These are phyloP conservation scores for Phytopythium kandeliae DNA, from an alignment of 352 stramenopile genomes.

Conservation along the genomic window DNA sequence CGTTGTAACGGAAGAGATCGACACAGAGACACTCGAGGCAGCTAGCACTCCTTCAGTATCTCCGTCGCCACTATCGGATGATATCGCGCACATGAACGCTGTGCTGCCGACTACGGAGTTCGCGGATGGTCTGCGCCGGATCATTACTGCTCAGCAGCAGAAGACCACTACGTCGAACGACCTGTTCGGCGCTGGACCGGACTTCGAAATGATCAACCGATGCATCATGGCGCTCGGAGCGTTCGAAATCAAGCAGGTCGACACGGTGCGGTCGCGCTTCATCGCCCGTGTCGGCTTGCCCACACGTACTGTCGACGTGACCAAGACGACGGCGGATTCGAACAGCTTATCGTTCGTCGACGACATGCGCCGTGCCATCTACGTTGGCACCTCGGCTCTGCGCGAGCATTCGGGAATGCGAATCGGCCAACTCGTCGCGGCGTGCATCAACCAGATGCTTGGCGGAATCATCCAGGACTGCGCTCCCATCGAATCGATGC, in stretches of 20 bases:
- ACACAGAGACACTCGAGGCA: constrained; percentile 6
- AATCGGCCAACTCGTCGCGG: constrained; percentile 48
- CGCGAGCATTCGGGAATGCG: constrained; percentile 24
- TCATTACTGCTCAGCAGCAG: constrained; percentile 66
- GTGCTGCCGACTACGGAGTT: constrained; percentile 50
- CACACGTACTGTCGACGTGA: constrained; percentile 49
- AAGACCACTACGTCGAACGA: constrained; percentile 39
- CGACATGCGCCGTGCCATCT: constrained; percentile 27
- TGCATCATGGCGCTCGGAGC: constrained; percentile 39
- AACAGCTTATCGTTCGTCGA: constrained; percentile 66
- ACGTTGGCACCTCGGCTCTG: constrained; percentile 14
- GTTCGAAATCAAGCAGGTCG: constrained; percentile 48
- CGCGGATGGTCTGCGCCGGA: constrained; percentile 43
- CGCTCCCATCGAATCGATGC: constrained; percentile 57
- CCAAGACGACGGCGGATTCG: constrained; percentile 32
- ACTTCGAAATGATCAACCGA: constrained; percentile 64
- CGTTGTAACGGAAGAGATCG: constrained; percentile 60
- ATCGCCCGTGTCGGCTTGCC: constrained; percentile 52
- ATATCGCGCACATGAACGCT: constrained; percentile 46
- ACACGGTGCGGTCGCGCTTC: constrained; percentile 51
- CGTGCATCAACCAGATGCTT: constrained; percentile 65
- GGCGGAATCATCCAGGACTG: constrained; percentile 57
- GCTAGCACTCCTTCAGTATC: background rate
- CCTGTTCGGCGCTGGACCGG: constrained; percentile 30
- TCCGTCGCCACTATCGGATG: constrained; percentile 10